Evolutionary conservation across 2,329 filamentous ascomycete species (phyloP), one percentile per base, ranked within the genome.

Genomic region (Sarocladiaceae sp.): DNA sequence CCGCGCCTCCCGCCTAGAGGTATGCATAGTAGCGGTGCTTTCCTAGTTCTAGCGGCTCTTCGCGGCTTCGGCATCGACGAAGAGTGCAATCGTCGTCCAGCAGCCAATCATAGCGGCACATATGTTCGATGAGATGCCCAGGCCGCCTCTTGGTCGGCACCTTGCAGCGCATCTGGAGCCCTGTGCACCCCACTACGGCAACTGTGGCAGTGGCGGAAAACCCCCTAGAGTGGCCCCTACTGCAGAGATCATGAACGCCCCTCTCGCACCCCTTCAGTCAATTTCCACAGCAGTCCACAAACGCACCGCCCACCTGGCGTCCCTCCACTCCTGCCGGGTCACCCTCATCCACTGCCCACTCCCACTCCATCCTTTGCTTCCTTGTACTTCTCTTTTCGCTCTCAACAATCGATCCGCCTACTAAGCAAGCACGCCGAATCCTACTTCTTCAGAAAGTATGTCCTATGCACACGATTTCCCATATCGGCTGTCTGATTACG

Each of bases 351-450:
- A 50, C 44, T 33, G 26, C 40, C 40, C 40, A 44, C 40, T 44
- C 40, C 40, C 40, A 44, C 40, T 44, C 47, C 47, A 37, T 50
- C 47, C 47, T 50, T 37, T 28, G 31, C 47, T 50, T 50, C 47
- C 47, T 31, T 50, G 31, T 50, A 37, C 47, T 50, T 37, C 47
- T 50, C 47, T 50, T 50, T 37, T 50, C 29, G 20, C 47, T 37
- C 33, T 33, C 47, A 50, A 50, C 47, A 36, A 50, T 23, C 47
- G 15, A 50, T 26, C 47, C 29, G 29, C 29, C 40, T 44, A 44
- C 40, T 23, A 33, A 33, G 25, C 44, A 48, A 31, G 17, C 40
- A 44, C 11, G 5, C 26, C 44, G 23, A 48, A 4, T 29, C 25
- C n/a, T 48, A 29, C 28, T 48, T 17, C 44, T 29, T n/a, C 28